Evolutionary conservation across 371 early-diverging fungal genomes (phyloP), one percentile per base, ranked within the genome.

Genomic region (Rhizopus sp.): DNA sequence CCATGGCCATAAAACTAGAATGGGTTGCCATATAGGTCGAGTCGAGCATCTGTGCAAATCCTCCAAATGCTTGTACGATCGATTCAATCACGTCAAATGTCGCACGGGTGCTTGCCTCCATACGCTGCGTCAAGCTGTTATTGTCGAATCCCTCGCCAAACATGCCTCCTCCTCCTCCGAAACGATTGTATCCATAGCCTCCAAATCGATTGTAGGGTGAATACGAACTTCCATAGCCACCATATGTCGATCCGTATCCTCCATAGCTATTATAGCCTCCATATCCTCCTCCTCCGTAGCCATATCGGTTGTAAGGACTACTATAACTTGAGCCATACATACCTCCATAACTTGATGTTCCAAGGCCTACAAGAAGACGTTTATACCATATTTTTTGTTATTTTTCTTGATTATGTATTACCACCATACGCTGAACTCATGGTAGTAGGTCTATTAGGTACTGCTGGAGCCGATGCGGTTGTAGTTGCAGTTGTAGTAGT

Each of bases 31-130:
- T 91, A 69, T 91, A 95, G 1, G 98, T 97, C 0, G 95, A 94
- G 52, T 97, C 98, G 17, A 98, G 84, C 98, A 98, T 97, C 60
- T 95, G 95, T 7, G 96, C 88, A 75, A 98, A 94, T 5, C 97
- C 97, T 13, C 93, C 95, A 82, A 98, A 96, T 0, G 97, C 93
- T 44, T 93, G 92, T 3, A 98, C 97, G 45, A 98, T 85, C 9
- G 88, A 86, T 62, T 95, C 95, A 35, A 98, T 88, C 31, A 93
- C 75, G 71, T 94, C 91, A 69, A 98, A 98, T 0, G 97, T 90
- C 16, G 93, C 81, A 34, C 91, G 89, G 0, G 97, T 93, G 23
- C 89, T 91, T 45, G 90, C 88, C 66, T 93, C 96, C 81, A 95
- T 88, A 35, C 87, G 87, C 50, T 89, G 90, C 16, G 92, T 85